phyloP scores from a whole-genome alignment of 2,329 filamentous ascomycete genomes.

The Blastomyces parvus region DNA sequence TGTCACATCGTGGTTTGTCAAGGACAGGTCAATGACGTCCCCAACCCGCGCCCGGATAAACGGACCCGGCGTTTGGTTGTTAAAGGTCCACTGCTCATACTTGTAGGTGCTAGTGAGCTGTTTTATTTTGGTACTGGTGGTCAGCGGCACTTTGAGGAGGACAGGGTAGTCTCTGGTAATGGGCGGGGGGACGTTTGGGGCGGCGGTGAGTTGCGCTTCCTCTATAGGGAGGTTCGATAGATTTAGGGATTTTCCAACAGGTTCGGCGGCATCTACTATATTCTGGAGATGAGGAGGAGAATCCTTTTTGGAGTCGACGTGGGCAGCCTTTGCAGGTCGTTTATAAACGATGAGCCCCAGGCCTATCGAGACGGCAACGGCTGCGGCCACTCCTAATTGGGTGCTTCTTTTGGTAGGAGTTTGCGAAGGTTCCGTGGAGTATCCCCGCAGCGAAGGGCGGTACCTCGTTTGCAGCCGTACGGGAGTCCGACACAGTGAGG shows the following conservation, averaged over 20 bases:
- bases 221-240: conserved; percentile 22
- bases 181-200: conserved; percentile 25
- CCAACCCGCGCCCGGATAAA: conserved; percentile 31
- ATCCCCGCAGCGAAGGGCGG: not conserved
- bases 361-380: not conserved
- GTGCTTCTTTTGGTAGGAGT: not conserved
- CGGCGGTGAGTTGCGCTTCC: conserved; percentile 23
- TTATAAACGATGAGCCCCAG: not conserved
- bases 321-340: not conserved
- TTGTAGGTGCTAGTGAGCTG: conserved; percentile 29
- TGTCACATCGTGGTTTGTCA: conserved; percentile 27
- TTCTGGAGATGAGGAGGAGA: not conserved
- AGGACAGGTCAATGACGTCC: conserved; percentile 25
- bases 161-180: conserved; percentile 26
- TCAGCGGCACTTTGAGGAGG: conserved; percentile 24
- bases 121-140: conserved; percentile 20
- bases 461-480: not conserved
- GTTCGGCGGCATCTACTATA: not conserved
- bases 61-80: conserved; percentile 26
- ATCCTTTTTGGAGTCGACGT: not conserved
- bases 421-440: not conserved
- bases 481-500: not conserved
- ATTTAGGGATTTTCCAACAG: conserved; percentile 8
- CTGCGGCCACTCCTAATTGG: not conserved
- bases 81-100: conserved; percentile 32